Percentiles rank a stretch among this genome's conserved stretches.
phyloP scores from a whole-genome alignment of 768 basidiomycete species.

The Antrodiella citrinella region DNA sequence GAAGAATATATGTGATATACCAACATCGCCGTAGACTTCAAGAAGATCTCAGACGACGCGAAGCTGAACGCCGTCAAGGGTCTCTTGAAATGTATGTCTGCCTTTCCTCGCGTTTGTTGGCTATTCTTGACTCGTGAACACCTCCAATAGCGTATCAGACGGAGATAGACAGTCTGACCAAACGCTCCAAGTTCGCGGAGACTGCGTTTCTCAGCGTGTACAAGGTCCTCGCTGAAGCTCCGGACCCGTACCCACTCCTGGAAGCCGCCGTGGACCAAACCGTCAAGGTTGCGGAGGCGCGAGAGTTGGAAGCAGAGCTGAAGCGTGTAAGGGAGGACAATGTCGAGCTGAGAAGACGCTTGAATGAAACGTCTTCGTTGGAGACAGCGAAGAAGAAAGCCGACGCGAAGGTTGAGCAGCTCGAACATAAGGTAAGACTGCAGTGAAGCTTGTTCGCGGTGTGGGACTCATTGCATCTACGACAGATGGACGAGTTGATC shows the following conservation, averaged over 20 bases:
- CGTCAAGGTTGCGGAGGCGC: constrained; percentile 78
- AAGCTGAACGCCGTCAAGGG: constrained; percentile 85
- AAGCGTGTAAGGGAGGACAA: constrained; percentile 75
- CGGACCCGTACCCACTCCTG: constrained; percentile 93
- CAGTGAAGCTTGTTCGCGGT: background rate
- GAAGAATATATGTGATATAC: background rate
- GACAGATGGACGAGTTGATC: constrained; percentile 90
- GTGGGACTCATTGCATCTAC: constrained; percentile 1
- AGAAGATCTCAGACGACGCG: constrained; percentile 86
- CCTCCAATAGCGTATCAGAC: constrained; percentile 73
- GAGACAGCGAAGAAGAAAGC: constrained; percentile 73
- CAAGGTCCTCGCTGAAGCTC: constrained; percentile 93
- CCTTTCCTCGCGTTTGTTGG: background rate
- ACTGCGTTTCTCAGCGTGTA: constrained; percentile 96
- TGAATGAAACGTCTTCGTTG: constrained; percentile 52
- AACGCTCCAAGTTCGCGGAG: constrained; percentile 86
- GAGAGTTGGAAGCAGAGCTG: constrained; percentile 68
- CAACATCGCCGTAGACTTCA: constrained; percentile 63
- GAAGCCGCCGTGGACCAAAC: constrained; percentile 96
- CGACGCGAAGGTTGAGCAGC: constrained; percentile 61
- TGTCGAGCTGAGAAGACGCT: constrained; percentile 60
- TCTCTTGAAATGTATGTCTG: constrained; percentile 67
- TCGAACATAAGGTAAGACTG: constrained; percentile 70
- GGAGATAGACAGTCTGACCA: constrained; percentile 93
- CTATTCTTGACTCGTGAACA: background rate